Percentiles rank a stretch among this genome's conserved stretches.
These are phyloP conservation scores for Sanghuangporus weigelae DNA, from an alignment of 1,284 basidiomycete genomes.

Conservation along the genomic window DNA sequence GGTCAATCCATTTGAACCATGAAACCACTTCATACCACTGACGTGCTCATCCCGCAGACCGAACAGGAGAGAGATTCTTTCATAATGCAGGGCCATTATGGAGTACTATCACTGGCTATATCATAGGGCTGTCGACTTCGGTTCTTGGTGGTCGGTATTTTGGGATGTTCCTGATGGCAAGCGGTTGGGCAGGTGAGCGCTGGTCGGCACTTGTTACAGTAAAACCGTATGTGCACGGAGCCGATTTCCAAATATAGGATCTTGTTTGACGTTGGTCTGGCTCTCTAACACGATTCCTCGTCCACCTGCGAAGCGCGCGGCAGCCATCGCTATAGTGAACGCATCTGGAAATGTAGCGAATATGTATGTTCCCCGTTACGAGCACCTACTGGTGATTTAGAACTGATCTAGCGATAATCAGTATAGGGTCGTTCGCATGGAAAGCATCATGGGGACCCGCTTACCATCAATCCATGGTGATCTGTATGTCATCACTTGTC, in stretches of 20 bases:
- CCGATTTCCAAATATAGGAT: constrained; percentile 20
- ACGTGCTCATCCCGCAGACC: constrained; percentile 32
- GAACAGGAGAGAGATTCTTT: constrained; percentile 62
- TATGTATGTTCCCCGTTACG: background rate
- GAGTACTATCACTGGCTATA: constrained; percentile 57
- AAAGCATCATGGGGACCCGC: constrained; percentile 34
- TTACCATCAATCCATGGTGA: constrained; percentile 35
- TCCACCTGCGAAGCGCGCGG: constrained; percentile 54
- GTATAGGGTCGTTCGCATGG: constrained; percentile 35
- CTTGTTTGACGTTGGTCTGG: constrained; percentile 58
- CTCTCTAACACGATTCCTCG: constrained; percentile 57
- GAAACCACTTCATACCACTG: background rate
- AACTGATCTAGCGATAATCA: constrained; percentile 9
- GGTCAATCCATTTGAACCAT: constrained; percentile 33
- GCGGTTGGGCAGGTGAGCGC: background rate
- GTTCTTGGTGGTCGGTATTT: constrained; percentile 53
- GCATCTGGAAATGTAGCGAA: constrained; percentile 37
- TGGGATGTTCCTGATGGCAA: constrained; percentile 60
- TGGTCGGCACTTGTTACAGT: background rate
- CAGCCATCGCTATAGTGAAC: constrained; percentile 40
- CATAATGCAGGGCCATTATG: constrained; percentile 59
- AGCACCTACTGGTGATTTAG: background rate
- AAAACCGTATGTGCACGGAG: background rate
- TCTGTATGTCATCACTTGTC: constrained; percentile 28
- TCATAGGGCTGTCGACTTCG: constrained; percentile 54